phyloP scores from a whole-genome alignment of 2,329 filamentous ascomycete species.

The Talaromyces amestolkiae region DNA sequence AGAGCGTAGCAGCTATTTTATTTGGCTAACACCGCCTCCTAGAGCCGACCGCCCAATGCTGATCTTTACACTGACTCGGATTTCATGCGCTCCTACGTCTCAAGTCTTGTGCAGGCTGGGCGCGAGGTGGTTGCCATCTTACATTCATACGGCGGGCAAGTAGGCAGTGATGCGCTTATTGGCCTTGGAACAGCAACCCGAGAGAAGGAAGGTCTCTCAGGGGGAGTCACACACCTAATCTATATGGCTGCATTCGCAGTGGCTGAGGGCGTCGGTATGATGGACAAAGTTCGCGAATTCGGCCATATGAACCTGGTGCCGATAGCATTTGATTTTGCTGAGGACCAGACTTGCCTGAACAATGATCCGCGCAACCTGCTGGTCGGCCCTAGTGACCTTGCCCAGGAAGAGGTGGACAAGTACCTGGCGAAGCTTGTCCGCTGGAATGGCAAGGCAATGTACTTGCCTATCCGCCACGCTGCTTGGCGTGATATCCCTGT shows the following conservation, averaged over 20 bases:
- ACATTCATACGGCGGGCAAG: slow-evolving; percentile 31
- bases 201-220: slow-evolving; percentile 24
- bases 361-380: slow-evolving; percentile 18
- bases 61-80: slow-evolving; percentile 24
- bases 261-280: slow-evolving; percentile 29
- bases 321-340: slow-evolving; percentile 21
- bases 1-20: neutral
- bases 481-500: slow-evolving; percentile 23
- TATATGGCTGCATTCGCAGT: slow-evolving; percentile 32
- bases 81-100: slow-evolving; percentile 26
- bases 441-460: slow-evolving; percentile 23
- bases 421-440: slow-evolving; percentile 14
- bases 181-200: slow-evolving; percentile 25
- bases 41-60: slow-evolving; percentile 24
- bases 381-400: slow-evolving; percentile 11
- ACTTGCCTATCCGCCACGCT: slow-evolving; percentile 15
- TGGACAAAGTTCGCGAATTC: slow-evolving; percentile 24
- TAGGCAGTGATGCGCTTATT: slow-evolving; percentile 26
- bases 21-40: neutral
- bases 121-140: slow-evolving; percentile 25
- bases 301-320: slow-evolving; percentile 21
- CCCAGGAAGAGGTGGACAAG: neutral
- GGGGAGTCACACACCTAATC: slow-evolving; percentile 27
- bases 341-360: slow-evolving; percentile 17
- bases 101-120: slow-evolving; percentile 26